Evolutionary conservation across 1,284 basidiomycete species (phyloP), one percentile per base, ranked within the genome.

Genomic region (Microbotryum scabiosae): DNA sequence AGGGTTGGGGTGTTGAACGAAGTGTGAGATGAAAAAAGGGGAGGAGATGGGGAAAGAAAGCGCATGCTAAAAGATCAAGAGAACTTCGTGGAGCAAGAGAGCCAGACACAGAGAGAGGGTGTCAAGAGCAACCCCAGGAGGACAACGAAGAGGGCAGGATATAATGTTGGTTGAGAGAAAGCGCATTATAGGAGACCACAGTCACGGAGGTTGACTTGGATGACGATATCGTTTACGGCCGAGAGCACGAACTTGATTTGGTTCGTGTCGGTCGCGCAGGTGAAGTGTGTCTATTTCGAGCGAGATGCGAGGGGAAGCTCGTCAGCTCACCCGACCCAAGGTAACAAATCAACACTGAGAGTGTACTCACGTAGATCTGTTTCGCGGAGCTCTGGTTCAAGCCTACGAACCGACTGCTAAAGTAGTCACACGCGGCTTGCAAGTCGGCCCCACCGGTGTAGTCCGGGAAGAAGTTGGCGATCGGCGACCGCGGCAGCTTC

Each of bases 401-500:
- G 45, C 61, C 56, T 50, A 71, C 69, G 61, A 73, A 73, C 5
- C 72, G 66, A 28, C 67, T 61, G 44, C 63, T 65, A 60, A 73
- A 72, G 66, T 72, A 73, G 52, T 73, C 72, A 59, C 72, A 71
- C 20, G 69, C 70, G 10, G 70, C 66, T 58, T 73, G 72, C 16
- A 73, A 57, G 60, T 72, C 69, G 21, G 64, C 51, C 14, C 69
- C 71, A 54, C 70, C 70, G 6, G 58, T 65, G 70, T 76, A 77
- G 67, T 76, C 75, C 69, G 89, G 87, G 84, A 97, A 97, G 78
- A 90, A 94, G 74, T 89, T 84, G 28, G 82, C 82, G 58, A 97
- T 74, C 3, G 92, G 92, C 54, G 90, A 93, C 57, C 84, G 79
- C 1, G 88, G 87, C 6, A 97, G 81, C 76, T 97, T 97, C 75